A percentile compares a stretch with the other conserved stretches of the same genome.
phyloP scores from a whole-genome alignment of 495 filamentous ascomycete genomes.

The Neurospora sp. region DNA sequence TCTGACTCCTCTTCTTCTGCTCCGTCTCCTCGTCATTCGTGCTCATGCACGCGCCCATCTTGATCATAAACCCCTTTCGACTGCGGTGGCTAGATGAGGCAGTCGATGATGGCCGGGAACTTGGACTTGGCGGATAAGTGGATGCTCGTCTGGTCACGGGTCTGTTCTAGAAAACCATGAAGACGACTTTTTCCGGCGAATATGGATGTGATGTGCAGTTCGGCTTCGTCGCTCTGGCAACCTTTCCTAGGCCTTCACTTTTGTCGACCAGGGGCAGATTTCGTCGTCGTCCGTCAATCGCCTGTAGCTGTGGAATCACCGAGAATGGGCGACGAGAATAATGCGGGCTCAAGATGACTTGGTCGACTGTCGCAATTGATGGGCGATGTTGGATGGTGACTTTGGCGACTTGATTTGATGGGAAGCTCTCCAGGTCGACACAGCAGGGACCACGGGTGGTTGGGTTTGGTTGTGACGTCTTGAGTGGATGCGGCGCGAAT shows the following conservation, averaged over 20 bases:
- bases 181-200: slow-evolving; percentile 3
- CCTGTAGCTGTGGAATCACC: not conserved
- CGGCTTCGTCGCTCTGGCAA: not conserved
- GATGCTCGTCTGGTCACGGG: slow-evolving; percentile 10
- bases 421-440: not conserved
- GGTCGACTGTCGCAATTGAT: not conserved
- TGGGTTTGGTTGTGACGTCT: not conserved
- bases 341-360: not conserved
- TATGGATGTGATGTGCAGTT: not conserved
- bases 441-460: not conserved
- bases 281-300: not conserved
- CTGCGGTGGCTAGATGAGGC: slow-evolving; percentile 5
- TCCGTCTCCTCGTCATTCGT: slow-evolving; percentile 71
- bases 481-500: not conserved
- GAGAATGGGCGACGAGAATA: not conserved
- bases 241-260: not conserved
- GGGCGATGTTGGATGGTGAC: not conserved
- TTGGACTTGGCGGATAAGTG: not conserved
- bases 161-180: slow-evolving; percentile 18
- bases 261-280: not conserved
- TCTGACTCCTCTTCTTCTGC: slow-evolving; percentile 86
- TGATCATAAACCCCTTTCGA: slow-evolving; percentile 25
- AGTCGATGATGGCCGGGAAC: not conserved
- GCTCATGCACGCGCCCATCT: slow-evolving; percentile 89
- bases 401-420: not conserved